These are phyloP conservation scores for Ananas comosus DNA, from an alignment of 176 grass and related monocot genomes.

Conservation along the genomic window DNA sequence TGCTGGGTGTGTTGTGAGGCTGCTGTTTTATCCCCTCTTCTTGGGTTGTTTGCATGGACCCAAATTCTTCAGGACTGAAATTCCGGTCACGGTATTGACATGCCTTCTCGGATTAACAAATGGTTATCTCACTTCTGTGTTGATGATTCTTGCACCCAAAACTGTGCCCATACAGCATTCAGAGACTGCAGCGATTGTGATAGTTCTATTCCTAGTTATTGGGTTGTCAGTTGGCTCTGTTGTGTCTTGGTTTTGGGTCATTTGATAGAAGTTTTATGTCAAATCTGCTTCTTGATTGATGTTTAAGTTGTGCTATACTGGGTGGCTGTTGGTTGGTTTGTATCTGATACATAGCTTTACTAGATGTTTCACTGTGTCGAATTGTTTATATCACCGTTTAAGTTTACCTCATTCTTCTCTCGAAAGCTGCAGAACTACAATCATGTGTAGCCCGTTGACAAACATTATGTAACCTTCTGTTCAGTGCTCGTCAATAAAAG, in stretches of 20 bases:
- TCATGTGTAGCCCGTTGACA: too few relatives aligned
- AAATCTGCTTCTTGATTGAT: too few relatives aligned
- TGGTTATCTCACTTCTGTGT: slow-evolving; percentile 65
- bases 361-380: not conserved
- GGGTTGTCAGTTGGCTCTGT: slow-evolving; percentile 61
- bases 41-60: slow-evolving; percentile 77
- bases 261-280: slow-evolving; percentile 27
- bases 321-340: not conserved
- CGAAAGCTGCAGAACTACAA: not conserved
- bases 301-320: not conserved
- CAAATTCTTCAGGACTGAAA: slow-evolving; percentile 61
- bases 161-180: slow-evolving; percentile 77
- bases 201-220: slow-evolving; percentile 73
- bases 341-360: not conserved
- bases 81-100: slow-evolving; percentile 66
- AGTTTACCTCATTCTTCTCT: not conserved
- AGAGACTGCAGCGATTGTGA: slow-evolving; percentile 72
- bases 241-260: slow-evolving; percentile 87
- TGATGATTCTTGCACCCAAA: slow-evolving; percentile 93
- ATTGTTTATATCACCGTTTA: not conserved
- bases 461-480: too few relatives aligned
- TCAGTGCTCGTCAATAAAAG: too few relatives aligned
- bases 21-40: slow-evolving; percentile 88
- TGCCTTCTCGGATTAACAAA: slow-evolving; percentile 74
- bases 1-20: slow-evolving; percentile 35